Evolutionary conservation across 2,329 filamentous ascomycete genomes (phyloP).

Genomic region (Dactylellina leptospora): DNA sequence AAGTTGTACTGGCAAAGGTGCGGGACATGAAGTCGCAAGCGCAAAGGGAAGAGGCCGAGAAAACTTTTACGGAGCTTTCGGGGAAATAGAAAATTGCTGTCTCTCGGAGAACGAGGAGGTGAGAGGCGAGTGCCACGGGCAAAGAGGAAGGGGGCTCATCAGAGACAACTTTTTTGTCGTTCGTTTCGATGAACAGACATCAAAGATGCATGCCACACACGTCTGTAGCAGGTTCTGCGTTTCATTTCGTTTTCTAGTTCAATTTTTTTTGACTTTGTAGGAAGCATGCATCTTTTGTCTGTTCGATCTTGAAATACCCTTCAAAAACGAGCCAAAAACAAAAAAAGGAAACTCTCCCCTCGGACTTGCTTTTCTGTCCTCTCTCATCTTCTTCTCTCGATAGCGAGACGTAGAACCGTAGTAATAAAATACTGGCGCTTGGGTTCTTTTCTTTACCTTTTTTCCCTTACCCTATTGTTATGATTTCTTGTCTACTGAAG

Average conservation of each 20-base stretch:
- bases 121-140: constrained; percentile 22
- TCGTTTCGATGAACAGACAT: constrained; percentile 26
- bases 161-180: constrained; percentile 14
- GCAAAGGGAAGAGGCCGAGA: constrained; percentile 72
- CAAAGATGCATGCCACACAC: constrained; percentile 36
- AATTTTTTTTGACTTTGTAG: constrained; percentile 5
- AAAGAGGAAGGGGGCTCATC: too few species aligned
- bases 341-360: too few species aligned
- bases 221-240: constrained; percentile 51
- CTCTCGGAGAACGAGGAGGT: background rate
- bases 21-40: constrained; percentile 89
- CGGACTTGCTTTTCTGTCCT: background rate
- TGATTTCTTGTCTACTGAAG: background rate
- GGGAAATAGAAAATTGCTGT: constrained; percentile 21
- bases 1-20: constrained; percentile 93
- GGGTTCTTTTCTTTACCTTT: constrained; percentile 10
- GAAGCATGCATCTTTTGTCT: constrained; percentile 48
- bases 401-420: too few species aligned
- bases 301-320: constrained; percentile 37
- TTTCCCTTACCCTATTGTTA: background rate
- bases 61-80: constrained; percentile 53
- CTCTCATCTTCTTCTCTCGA: constrained; percentile 17
- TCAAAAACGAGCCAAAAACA: too few species aligned
- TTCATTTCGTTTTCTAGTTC: constrained; percentile 30
- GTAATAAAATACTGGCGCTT: constrained; percentile 44